Evolutionary conservation across 257 asterid species (phyloP), one percentile per base, ranked within the genome.

Genomic region (Thymus mandschuricus): DNA sequence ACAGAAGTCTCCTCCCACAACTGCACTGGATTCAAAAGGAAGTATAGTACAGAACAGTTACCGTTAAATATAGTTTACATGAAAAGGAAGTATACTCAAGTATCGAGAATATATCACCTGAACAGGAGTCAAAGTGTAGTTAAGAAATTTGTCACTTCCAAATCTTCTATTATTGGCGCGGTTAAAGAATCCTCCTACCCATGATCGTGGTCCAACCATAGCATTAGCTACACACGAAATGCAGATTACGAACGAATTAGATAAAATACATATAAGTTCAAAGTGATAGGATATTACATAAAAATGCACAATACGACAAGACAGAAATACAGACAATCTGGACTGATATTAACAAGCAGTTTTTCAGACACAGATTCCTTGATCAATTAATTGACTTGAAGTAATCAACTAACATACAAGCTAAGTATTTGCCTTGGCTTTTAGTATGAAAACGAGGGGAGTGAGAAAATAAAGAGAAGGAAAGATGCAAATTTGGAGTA

Each of bases 121-220:
- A 69, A 78, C 59, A 81, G 91, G 86, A 84, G 83, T 83, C 62
- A 88, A 78, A 64, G 66, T 60, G 74, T 79, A 85, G 82, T 83
- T 80, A 38, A 86, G 71, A 83, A 70, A 68, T 73, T 80, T 89
- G 70, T 76, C 85, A 66, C 92, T 89, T 75, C 87, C 96, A 50
- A 81, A 74, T 61, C 83, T 86, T 86, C 63, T 93, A 71, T 81
- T 83, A 85, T 70, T 75, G 45, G 89, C 50, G 73, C 96, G 94
- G 82, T 57, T 86, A 62, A 94, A 82, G 51, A 91, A 69, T 85
- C 95, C 97, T 81, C 97, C 98, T 80, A 94, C 80, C 97, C 97
- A 94, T 75, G 97, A 80, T 83, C 94, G 84, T 64, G 97, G 92
- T 79, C 97, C 96, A 83, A 89, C 97, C 98, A 94, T 94, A 86